Base-by-base conservation (phyloP, 2,329 filamentous ascomycete genomes). In the Arthrobotrys musiformis region DNA sequence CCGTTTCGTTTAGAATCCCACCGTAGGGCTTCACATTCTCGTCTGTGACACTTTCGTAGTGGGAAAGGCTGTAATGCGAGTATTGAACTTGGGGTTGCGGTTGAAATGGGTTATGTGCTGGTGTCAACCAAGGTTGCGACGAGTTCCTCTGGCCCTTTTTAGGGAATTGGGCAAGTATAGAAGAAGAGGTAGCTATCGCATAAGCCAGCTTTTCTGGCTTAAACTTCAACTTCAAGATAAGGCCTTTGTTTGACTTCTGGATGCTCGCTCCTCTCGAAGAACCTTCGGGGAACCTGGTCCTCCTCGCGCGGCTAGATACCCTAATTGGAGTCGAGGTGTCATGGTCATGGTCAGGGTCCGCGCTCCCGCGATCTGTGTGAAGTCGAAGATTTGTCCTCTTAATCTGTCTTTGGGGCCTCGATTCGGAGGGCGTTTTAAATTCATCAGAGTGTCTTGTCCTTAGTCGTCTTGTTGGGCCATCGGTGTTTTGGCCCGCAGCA, bases 1-100 rank as follows among this genome's bases (percentile, higher is more conserved):
- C 94, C 0, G 87, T 87, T 83, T 98, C 94, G 0, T 89, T 92
- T 28, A 99, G 86, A 62, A 99, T 97, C 0, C 95, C 95, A 28
- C 95, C 95, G 79, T 98, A 99, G 0, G 95, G 95, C 82, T 97
- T 98, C 60, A 78, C 70, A 60, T 79, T 76, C 52, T 81, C 78
- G 52, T 81, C 79, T 69, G 78, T 79, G 30, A 73, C 68, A 9
- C 46, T 72, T 35, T 72, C 67, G 22, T 78, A 78, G 13, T 78
- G 48, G 8, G 62, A 48, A 8, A 73, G 62, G 44, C 61, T 73
- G 33, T 78, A 78, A 22, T 78, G 64, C 7, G 73, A 77, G 17
- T 70, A 77, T 61, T 70, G 66, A 5, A 77, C 73, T 54, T 70
- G 73, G 35, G 73, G 73, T 19, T 46, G 66, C 22, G 73, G 73